These are phyloP conservation scores for Auriscalpium microsporum DNA, from an alignment of 768 basidiomycete genomes.

Conservation along the genomic window DNA sequence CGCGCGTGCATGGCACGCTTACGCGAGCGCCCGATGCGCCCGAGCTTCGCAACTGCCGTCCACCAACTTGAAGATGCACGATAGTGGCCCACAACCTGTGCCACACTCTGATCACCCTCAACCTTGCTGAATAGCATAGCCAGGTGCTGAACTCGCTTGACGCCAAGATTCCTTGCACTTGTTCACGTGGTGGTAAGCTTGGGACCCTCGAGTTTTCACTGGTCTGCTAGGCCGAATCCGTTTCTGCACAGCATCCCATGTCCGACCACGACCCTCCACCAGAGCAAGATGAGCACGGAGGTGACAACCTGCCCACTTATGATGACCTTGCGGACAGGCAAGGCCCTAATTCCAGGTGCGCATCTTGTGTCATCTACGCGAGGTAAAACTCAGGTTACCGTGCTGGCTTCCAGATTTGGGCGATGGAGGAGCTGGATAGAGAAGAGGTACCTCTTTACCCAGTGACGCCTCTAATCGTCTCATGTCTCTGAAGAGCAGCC, in stretches of 20 bases:
- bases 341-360: constrained; percentile 57
- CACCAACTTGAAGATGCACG: no score
- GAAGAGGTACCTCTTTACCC: constrained; percentile 48
- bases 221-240: not conserved
- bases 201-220: no score
- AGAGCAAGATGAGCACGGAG: constrained; percentile 30
- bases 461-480: not conserved
- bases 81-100: no score
- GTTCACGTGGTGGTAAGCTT: no score
- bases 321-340: constrained; percentile 69
- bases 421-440: constrained; percentile 86
- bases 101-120: no score
- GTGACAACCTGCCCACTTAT: constrained; percentile 66
- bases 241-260: not conserved
- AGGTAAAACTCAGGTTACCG: constrained; percentile 35
- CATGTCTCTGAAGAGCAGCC: constrained; percentile 50
- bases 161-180: no score
- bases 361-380: no score
- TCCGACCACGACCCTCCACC: constrained; percentile 9
- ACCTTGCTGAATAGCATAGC: no score
- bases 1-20: no score
- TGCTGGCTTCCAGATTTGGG: constrained; percentile 51
- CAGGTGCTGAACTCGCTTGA: no score
- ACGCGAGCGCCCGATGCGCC: no score
- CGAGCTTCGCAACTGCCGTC: no score